phyloP scores from a whole-genome alignment of 805 yeast species.

The Starmerella floricola region DNA sequence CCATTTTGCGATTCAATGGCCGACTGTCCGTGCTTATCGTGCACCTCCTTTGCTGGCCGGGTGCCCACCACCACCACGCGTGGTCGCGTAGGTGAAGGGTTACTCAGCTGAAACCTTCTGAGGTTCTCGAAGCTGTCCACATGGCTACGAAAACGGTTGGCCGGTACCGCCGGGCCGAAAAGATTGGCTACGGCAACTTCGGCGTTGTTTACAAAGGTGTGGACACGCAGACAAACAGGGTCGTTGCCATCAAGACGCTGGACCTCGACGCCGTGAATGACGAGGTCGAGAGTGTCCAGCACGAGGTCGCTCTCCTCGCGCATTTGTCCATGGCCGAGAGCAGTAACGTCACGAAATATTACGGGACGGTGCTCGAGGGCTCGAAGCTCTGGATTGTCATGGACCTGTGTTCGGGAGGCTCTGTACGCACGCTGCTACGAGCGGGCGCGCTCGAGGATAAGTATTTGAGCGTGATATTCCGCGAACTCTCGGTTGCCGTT shows the following conservation, averaged over 20 bases:
- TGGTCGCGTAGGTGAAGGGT: too few relatives aligned
- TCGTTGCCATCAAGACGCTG: constrained; percentile 85
- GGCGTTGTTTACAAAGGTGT: constrained; percentile 89
- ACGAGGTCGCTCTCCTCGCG: constrained; percentile 75
- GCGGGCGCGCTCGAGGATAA: constrained; percentile 84
- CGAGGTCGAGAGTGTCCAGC: constrained; percentile 89
- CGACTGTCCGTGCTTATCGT: too few relatives aligned
- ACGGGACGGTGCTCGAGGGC: constrained; percentile 75
- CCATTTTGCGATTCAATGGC: too few relatives aligned
- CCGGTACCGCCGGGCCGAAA: constrained; percentile 71
- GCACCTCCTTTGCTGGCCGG: too few relatives aligned
- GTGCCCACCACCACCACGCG: too few relatives aligned
- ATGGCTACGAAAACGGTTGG: constrained; percentile 14
- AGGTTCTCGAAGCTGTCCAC: too few relatives aligned
- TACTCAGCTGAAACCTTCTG: too few relatives aligned
- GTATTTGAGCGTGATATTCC: constrained; percentile 66
- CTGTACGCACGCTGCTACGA: constrained; percentile 67
- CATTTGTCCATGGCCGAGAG: constrained; percentile 55
- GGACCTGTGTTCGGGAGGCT: constrained; percentile 97
- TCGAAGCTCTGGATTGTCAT: constrained; percentile 94
- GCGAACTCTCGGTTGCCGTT: constrained; percentile 71
- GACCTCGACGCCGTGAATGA: constrained; percentile 88
- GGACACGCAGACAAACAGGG: constrained; percentile 45
- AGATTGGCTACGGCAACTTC: constrained; percentile 91
- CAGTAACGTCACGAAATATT: constrained; percentile 87